Evolutionary conservation across 306 rosid genomes (phyloP).

Genomic region (Quercus wislizeni): DNA sequence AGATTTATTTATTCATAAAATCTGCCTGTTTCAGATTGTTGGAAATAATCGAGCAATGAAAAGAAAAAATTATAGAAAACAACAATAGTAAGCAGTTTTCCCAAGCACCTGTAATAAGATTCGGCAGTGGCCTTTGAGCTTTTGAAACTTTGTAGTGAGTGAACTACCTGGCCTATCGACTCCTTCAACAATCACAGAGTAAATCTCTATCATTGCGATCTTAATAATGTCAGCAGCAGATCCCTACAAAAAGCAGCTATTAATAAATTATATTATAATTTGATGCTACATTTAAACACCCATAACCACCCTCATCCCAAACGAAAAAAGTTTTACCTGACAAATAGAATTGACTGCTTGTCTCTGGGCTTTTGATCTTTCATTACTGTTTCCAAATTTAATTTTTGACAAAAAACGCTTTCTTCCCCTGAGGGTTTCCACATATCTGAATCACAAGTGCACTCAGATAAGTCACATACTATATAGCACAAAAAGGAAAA

Average conservation of each 20-base stretch:
- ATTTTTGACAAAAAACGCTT: constrained; percentile 90
- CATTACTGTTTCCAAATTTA: constrained; percentile 64
- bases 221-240: constrained; percentile 96
- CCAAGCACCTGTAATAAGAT: constrained; percentile 72
- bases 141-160: constrained; percentile 32
- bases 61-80: background rate
- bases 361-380: constrained; percentile 88
- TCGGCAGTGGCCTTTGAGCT: constrained; percentile 68
- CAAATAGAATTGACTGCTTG: constrained; percentile 98
- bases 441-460: constrained; percentile 53
- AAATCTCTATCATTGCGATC: constrained; percentile 78
- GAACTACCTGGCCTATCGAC: constrained; percentile 39
- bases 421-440: constrained; percentile 80
- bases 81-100: constrained; percentile 5
- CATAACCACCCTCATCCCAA: background rate
- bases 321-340: constrained; percentile 52
- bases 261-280: constrained; percentile 10
- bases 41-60: background rate
- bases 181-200: constrained; percentile 48
- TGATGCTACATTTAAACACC: background rate
- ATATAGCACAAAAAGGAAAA: background rate
- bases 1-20: background rate
- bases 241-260: constrained; percentile 52
- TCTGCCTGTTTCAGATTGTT: constrained; percentile 2
- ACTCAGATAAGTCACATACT: constrained; percentile 4